Evolutionary conservation across 768 basidiomycete genomes (phyloP).

Genomic region (Boletus tomentosulus): DNA sequence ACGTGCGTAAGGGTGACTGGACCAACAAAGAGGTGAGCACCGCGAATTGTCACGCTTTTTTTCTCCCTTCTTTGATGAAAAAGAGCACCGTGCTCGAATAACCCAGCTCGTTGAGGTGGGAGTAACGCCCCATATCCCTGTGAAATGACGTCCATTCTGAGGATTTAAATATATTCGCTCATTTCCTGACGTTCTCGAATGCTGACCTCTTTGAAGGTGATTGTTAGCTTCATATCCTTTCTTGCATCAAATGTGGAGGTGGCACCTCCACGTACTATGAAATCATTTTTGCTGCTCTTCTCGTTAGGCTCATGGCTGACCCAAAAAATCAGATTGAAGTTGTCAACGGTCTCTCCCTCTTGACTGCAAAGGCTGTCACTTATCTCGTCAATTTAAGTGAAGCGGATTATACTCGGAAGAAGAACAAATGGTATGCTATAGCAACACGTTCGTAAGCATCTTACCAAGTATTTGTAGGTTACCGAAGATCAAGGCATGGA

Average conservation of each 20-base stretch:
- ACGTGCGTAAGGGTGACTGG: constrained; percentile 93
- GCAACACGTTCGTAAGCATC: background rate
- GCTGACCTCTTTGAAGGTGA: constrained; percentile 22
- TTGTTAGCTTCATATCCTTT: constrained; percentile 1
- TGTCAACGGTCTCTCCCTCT: constrained; percentile 81
- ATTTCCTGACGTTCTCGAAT: background rate
- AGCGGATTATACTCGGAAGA: constrained; percentile 91
- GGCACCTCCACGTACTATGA: constrained; percentile 54
- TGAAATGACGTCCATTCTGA: constrained; percentile 61
- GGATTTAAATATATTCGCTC: constrained; percentile 3
- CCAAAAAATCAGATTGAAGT: constrained; percentile 66
- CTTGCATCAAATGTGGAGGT: constrained; percentile 58
- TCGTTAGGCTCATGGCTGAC: constrained; percentile 8
- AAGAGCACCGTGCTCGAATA: constrained; percentile 78
- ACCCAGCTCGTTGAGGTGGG: constrained; percentile 96
- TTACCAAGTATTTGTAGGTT: constrained; percentile 47
- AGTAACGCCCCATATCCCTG: constrained; percentile 80
- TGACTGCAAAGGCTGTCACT: constrained; percentile 96
- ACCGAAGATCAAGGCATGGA: constrained; percentile 97
- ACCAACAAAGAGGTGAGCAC: constrained; percentile 87
- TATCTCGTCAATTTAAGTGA: constrained; percentile 98
- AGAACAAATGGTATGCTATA: constrained; percentile 85
- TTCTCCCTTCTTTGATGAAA: constrained; percentile 50
- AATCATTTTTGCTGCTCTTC: background rate
- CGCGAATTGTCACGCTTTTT: background rate